Conservation (phyloP, 225 moss, liverwort and hornwort species). For the Lunularia cruciata region DNA sequence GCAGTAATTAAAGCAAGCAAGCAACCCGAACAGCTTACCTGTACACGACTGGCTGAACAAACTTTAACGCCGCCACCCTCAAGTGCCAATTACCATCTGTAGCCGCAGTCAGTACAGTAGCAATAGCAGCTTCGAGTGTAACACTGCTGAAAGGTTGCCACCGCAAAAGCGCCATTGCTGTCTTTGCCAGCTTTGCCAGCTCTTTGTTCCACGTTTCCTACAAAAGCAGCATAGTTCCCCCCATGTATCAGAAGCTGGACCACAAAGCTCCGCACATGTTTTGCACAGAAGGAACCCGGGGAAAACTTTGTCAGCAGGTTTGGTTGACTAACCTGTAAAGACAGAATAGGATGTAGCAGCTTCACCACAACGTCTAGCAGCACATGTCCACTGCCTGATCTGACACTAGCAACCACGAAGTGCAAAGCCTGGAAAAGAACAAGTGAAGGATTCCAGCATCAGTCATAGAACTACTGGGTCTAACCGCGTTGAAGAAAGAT, state of each 20-base stretch:
- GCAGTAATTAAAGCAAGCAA: neutral
- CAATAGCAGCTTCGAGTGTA: conserved; percentile 55
- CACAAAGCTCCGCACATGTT: neutral
- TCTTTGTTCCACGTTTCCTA: conserved; percentile 91
- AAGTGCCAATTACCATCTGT: conserved; percentile 76
- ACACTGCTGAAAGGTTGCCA: conserved; percentile 62
- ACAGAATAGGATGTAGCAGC: conserved; percentile 61
- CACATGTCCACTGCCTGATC: conserved; percentile 59
- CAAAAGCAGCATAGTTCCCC: neutral
- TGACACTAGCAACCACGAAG: conserved; percentile 61
- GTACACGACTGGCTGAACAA: conserved; percentile 70
- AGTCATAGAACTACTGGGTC: too few species aligned
- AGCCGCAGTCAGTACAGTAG: conserved; percentile 55
- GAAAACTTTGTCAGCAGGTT: too few species aligned
- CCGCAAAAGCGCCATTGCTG: conserved; percentile 57
- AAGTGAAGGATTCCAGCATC: neutral
- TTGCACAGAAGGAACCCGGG: neutral
- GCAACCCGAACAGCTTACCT: conserved; percentile 39
- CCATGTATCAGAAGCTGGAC: neutral
- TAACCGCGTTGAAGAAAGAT: too few species aligned
- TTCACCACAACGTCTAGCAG: conserved; percentile 56
- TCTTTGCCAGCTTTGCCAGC: conserved; percentile 69
- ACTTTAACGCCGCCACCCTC: conserved; percentile 72
- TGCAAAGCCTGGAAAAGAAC: conserved; percentile 55
- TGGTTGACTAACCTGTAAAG: conserved; percentile 59